These are phyloP conservation scores for Fusarium algeriense DNA, from an alignment of 2,329 filamentous ascomycete genomes.

Conservation along the genomic window DNA sequence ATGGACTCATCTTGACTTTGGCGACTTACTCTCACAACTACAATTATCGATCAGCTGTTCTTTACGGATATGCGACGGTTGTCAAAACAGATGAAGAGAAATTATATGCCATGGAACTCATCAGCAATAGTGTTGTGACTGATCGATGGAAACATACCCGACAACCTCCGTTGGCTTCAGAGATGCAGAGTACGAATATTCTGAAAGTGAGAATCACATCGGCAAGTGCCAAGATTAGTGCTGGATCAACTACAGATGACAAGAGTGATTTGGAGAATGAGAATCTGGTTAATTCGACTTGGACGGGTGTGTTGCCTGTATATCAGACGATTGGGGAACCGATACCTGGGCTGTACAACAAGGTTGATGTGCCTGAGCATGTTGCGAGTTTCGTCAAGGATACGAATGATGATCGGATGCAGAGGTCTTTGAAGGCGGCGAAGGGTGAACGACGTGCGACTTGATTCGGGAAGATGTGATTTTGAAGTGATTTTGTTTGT, in stretches of 20 bases:
- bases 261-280: constrained; percentile 61
- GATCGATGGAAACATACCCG: constrained; percentile 77
- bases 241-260: constrained; percentile 71
- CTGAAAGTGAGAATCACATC: constrained; percentile 75
- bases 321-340: constrained; percentile 74
- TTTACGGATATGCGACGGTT: constrained; percentile 78
- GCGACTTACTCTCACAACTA: constrained; percentile 85
- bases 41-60: constrained; percentile 85
- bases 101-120: constrained; percentile 80
- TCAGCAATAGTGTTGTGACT: constrained; percentile 80
- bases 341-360: constrained; percentile 69
- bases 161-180: constrained; percentile 76
- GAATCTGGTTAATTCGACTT: constrained; percentile 58
- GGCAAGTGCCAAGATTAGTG: constrained; percentile 81
- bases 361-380: constrained; percentile 71
- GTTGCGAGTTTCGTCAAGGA: constrained; percentile 59
- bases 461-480: neutral
- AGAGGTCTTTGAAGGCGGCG: constrained; percentile 45
- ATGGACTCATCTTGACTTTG: constrained; percentile 83
- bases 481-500: neutral
- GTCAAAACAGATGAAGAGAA: constrained; percentile 78
- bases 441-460: constrained; percentile 39
- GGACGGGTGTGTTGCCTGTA: constrained; percentile 72
- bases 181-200: constrained; percentile 81
- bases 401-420: constrained; percentile 51